Evolutionary conservation across 2,329 filamentous ascomycete species (phyloP).

Genomic region (Knufia petricola): DNA sequence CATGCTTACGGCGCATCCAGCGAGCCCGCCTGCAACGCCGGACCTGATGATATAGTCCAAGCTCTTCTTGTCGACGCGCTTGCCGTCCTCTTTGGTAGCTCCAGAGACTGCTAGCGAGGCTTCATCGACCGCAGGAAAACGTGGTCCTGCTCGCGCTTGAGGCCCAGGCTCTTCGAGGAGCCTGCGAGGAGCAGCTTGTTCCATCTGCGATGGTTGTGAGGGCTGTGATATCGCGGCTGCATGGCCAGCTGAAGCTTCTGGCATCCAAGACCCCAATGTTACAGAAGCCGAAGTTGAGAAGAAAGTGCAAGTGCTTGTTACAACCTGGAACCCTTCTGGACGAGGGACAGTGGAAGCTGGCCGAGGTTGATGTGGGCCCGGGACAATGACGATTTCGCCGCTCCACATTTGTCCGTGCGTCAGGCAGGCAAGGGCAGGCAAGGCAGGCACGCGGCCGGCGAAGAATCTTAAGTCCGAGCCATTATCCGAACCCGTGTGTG

Average conservation of each 20-base stretch:
- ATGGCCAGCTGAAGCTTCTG: constrained; percentile 48
- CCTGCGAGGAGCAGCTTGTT: constrained; percentile 27
- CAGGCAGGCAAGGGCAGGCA: not conserved
- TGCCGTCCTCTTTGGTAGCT: constrained; percentile 24
- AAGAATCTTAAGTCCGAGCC: not conserved
- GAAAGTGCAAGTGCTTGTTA: not conserved
- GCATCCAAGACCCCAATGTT: constrained; percentile 40
- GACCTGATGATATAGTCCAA: constrained; percentile 76
- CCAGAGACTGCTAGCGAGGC: constrained; percentile 40
- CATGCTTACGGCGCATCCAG: constrained; percentile 72
- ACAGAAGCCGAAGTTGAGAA: not conserved
- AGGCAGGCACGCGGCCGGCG: too few relatives aligned
- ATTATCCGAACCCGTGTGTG: not conserved
- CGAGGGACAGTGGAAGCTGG: too few relatives aligned
- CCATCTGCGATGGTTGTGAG: constrained; percentile 41
- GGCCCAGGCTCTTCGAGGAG: constrained; percentile 24
- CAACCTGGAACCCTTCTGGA: too few relatives aligned
- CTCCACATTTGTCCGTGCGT: not conserved
- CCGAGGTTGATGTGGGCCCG: not conserved
- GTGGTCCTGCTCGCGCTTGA: constrained; percentile 22
- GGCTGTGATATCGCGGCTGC: constrained; percentile 28
- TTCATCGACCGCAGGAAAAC: constrained; percentile 44
- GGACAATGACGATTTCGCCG: not conserved
- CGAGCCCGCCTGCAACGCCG: constrained; percentile 76
- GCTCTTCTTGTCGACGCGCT: constrained; percentile 58